Evolutionary conservation across 495 filamentous ascomycete species (phyloP), one percentile per base, ranked within the genome.

Genomic region (Penicillium pancosmium): DNA sequence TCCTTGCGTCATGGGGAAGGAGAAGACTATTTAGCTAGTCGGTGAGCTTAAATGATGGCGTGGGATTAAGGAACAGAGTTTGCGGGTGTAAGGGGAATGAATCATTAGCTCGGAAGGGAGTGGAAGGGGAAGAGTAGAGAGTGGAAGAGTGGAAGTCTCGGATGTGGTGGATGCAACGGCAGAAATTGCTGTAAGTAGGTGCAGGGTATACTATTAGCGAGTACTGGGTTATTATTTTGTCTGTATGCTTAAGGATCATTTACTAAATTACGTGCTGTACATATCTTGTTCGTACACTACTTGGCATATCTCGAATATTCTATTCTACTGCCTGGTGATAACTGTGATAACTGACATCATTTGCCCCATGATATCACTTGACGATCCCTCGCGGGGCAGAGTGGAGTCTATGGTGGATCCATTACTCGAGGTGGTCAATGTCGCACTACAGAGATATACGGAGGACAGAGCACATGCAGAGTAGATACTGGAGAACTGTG

Each of bases 101-200:
- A 16, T 44, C 41, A 44, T 44, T 44, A 38, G 36, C 11, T 4
- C 12, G 15, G 36, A 38, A n/a, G 15, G 15, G 36, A 38, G 36
- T 13, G 36, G 36, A 38, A 44, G 16, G 15, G 41, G 40, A 43
- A 15, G n/a, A 43, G 40, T n/a, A 18, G n/a, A 43, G 40, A 43
- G 40, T 43, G 41, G 43, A 38, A 53, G 35, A 52, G 31, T 56
- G 41, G 43, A 38, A 57, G 31, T 31, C 18, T 40, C 27, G 49
- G 35, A 52, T 31, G 38, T 52, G 50, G 41, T 54, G 56, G 55
- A 62, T 57, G 60, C 55, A 58, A 59, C 56, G 25, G 50, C 33
- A 13, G 41, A 41, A 10, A 16, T 21, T 38, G 36, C n/a, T 2
- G 34, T 36, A 10, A 38, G 5, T 38, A 5, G 4, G 36, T 38